phyloP scores from a whole-genome alignment of 2,329 filamentous ascomycete genomes.

The Cordyceps cicadae region DNA sequence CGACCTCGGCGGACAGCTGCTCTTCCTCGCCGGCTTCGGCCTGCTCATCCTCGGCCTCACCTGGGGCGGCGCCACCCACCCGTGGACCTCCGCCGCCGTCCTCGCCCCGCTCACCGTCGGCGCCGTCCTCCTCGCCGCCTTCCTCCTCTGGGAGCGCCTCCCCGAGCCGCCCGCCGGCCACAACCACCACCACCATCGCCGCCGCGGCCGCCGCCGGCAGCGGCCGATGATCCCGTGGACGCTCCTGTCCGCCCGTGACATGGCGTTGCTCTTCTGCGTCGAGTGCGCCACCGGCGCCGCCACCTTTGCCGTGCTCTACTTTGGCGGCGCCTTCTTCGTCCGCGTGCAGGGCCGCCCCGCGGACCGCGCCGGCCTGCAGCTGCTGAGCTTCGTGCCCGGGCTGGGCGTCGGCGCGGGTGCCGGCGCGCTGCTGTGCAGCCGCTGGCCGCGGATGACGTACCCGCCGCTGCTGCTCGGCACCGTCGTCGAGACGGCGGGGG shows the following conservation, averaged over 20 bases:
- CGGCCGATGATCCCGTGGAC: constrained; percentile 57
- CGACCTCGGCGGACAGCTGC: constrained; percentile 46
- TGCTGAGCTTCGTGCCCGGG: constrained; percentile 49
- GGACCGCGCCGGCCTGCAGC: constrained; percentile 44
- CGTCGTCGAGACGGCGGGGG: constrained; percentile 47
- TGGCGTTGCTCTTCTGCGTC: constrained; percentile 52
- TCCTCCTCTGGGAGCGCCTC: constrained; percentile 45
- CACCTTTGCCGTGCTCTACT: constrained; percentile 54
- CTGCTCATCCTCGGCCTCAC: constrained; percentile 47
- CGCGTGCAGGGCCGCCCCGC: constrained; percentile 44
- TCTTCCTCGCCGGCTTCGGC: constrained; percentile 48
- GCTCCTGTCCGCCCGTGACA: constrained; percentile 49
- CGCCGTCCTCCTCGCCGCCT: constrained; percentile 29
- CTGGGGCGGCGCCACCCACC: constrained; percentile 47
- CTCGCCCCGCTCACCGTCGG: constrained; percentile 41
- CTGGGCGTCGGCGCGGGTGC: constrained; percentile 42
- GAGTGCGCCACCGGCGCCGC: constrained; percentile 52
- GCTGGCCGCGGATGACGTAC: constrained; percentile 54
- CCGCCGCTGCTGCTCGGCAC: constrained; percentile 48
- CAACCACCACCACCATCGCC: constrained; percentile 23
- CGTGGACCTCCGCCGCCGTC: constrained; percentile 42
- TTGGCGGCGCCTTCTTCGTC: constrained; percentile 60
- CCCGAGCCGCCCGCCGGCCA: constrained; percentile 38
- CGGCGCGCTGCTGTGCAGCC: constrained; percentile 52
- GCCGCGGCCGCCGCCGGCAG: constrained; percentile 44